Evolutionary conservation across 2,329 filamentous ascomycete genomes (phyloP).

Genomic region (Neurospora crassa): DNA sequence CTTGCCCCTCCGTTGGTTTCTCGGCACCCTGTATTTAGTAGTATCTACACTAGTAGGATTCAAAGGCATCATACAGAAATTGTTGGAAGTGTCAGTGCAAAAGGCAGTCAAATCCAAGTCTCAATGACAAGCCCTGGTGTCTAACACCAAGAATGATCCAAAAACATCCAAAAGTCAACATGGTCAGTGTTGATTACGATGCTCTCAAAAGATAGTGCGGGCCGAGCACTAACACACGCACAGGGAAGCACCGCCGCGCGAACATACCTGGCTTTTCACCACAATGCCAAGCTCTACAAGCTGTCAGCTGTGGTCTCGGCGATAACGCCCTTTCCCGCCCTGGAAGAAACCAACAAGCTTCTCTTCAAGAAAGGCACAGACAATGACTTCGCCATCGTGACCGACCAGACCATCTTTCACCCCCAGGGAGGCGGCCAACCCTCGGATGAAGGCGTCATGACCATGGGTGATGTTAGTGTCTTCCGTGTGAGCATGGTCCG

Average conservation of each 20-base stretch:
- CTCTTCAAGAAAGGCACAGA: constrained; percentile 49
- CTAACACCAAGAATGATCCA: not conserved
- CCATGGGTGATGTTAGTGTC: constrained; percentile 12
- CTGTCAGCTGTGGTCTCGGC: constrained; percentile 35
- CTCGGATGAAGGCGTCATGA: constrained; percentile 54
- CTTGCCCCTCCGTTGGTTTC: not conserved
- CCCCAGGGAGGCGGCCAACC: constrained; percentile 68
- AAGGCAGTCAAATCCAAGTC: not conserved
- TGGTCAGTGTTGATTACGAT: not conserved
- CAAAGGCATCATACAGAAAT: not conserved
- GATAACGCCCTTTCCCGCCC: constrained; percentile 36
- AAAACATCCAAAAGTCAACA: not conserved
- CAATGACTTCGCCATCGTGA: constrained; percentile 46
- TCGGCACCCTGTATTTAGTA: not conserved
- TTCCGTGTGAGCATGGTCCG: constrained; percentile 51
- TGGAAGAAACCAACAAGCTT: constrained; percentile 40
- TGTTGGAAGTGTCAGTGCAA: not conserved
- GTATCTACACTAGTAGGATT: not conserved
- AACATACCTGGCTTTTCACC: constrained; percentile 36
- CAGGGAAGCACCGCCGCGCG: constrained; percentile 13
- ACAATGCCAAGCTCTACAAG: constrained; percentile 31
- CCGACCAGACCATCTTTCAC: constrained; percentile 62
- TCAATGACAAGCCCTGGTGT: not conserved
- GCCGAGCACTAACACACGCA: not conserved
- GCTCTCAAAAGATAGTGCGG: not conserved